A percentile compares a stretch with the other conserved stretches of the same genome.
These are phyloP conservation scores for Boletales sp. DNA, from an alignment of 768 basidiomycete species.

Conservation along the genomic window DNA sequence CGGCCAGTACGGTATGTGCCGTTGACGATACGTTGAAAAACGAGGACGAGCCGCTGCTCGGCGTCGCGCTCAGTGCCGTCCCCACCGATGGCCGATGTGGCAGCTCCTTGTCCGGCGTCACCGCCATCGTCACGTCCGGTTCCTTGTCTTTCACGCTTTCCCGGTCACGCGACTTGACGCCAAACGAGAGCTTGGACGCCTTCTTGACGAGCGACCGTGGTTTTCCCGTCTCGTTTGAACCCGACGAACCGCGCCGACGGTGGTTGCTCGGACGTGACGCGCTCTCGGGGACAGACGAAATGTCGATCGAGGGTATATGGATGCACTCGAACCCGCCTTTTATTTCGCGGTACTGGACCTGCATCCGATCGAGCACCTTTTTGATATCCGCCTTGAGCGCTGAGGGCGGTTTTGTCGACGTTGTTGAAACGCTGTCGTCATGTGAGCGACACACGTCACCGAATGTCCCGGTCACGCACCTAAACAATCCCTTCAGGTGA, in stretches of 20 bases:
- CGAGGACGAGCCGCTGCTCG: constrained; percentile 76
- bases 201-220: constrained; percentile 65
- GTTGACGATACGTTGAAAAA: constrained; percentile 79
- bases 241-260: constrained; percentile 43
- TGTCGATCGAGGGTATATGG: constrained; percentile 90
- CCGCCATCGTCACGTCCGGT: constrained; percentile 33
- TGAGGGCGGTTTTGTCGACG: constrained; percentile 82
- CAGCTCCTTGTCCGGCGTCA: constrained; percentile 44
- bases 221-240: constrained; percentile 49
- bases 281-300: constrained; percentile 62
- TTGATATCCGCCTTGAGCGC: constrained; percentile 82
- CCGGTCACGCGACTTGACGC: constrained; percentile 51
- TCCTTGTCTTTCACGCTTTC: constrained; percentile 45
- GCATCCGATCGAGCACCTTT: constrained; percentile 88
- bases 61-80: constrained; percentile 56
- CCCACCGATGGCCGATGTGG: constrained; percentile 41
- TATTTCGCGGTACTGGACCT: constrained; percentile 89
- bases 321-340: constrained; percentile 95
- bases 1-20: constrained; percentile 39
- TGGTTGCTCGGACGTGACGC: constrained; percentile 34
- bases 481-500: constrained; percentile 94
- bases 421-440: constrained; percentile 78
- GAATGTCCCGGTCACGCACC: constrained; percentile 39
- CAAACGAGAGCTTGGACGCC: constrained; percentile 76
- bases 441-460: background rate